phyloP scores from a whole-genome alignment of 1,139 yeast species.

The Tardiomyces digboiensis region DNA sequence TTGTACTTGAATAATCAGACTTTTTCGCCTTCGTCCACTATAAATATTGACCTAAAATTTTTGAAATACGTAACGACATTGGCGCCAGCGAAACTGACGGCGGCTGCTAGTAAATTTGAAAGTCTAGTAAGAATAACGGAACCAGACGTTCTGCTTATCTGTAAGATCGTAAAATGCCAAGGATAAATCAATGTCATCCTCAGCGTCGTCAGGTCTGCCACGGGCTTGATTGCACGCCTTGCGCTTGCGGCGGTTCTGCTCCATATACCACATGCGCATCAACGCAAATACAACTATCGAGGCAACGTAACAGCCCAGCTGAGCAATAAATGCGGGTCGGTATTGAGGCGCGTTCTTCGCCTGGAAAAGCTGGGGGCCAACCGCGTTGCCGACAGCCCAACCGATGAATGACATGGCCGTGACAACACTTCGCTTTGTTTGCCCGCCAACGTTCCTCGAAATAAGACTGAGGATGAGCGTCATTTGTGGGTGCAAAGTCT shows the following conservation, averaged over 20 bases:
- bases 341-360: constrained; percentile 43
- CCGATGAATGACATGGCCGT: constrained; percentile 39
- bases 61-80: no score
- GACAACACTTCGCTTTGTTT: constrained; percentile 45
- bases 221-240: background rate
- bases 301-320: background rate
- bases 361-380: constrained; percentile 50
- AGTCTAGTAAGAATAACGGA: background rate
- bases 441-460: constrained; percentile 50
- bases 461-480: constrained; percentile 30
- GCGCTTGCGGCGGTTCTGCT: background rate
- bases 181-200: background rate
- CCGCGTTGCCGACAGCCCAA: constrained; percentile 49
- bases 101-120: no score
- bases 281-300: background rate
- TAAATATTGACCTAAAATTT: no score
- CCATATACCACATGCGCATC: background rate
- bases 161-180: background rate
- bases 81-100: no score
- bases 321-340: constrained; percentile 32
- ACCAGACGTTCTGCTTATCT: background rate
- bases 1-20: no score
- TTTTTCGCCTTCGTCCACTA: no score
- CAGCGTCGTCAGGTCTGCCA: background rate
- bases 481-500: background rate